These are phyloP conservation scores for Rhynchospora breviuscula DNA, from an alignment of 176 grass and related monocot genomes.

Conservation along the genomic window DNA sequence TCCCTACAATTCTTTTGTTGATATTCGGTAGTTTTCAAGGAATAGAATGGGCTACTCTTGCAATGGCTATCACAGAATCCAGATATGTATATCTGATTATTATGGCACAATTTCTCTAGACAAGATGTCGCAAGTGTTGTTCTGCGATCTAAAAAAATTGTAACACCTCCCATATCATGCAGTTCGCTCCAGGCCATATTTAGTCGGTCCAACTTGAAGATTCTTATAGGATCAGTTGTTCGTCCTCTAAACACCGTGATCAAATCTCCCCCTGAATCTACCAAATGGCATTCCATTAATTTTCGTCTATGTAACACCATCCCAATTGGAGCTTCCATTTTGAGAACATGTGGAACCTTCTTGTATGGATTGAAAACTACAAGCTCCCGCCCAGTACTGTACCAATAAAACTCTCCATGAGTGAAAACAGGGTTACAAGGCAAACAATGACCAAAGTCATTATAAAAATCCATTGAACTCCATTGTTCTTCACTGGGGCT, in stretches of 20 bases:
- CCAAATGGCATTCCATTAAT: neutral
- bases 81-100: no score
- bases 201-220: neutral
- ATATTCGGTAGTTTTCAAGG: no score
- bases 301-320: neutral
- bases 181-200: neutral
- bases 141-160: no score
- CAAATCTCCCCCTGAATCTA: neutral
- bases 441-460: neutral
- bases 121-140: no score
- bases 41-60: no score
- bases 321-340: neutral
- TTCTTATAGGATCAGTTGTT: neutral
- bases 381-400: neutral
- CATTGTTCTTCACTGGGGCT: neutral
- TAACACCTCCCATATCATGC: neutral
- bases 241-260: neutral
- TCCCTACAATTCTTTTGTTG: no score
- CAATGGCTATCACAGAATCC: no score
- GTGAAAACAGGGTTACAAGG: constrained; percentile 10
- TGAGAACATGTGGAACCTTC: neutral
- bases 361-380: neutral
- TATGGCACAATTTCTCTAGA: no score
- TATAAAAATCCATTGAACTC: neutral
- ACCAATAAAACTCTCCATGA: constrained; percentile 13